phyloP scores from a whole-genome alignment of 345 rosid genomes.

The Turnera subulata region DNA sequence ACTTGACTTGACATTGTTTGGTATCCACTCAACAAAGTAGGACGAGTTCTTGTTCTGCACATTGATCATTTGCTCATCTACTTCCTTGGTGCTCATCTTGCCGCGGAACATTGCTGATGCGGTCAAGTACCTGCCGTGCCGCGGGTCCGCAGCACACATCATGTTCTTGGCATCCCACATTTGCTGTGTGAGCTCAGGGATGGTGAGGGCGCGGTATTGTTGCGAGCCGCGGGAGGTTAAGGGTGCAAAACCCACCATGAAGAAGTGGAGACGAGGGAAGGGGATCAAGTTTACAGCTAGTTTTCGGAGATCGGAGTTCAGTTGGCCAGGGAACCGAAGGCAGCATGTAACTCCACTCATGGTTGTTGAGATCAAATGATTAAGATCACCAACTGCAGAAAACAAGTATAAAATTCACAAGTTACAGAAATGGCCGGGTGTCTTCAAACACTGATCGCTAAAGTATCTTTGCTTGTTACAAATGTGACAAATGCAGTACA shows the following conservation, averaged over 20 bases:
- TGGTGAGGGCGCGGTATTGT: conserved; percentile 74
- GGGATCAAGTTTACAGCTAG: conserved; percentile 76
- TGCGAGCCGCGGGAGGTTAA: conserved; percentile 74
- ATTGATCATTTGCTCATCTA: conserved; percentile 87
- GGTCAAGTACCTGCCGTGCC: conserved; percentile 80
- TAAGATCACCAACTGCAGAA: conserved; percentile 77
- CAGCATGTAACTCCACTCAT: conserved; percentile 91
- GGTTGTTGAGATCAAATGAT: conserved; percentile 76
- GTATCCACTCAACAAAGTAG: conserved; percentile 73
- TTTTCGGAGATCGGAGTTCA: conserved; percentile 81
- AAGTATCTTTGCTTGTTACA: no score
- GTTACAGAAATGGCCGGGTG: no score
- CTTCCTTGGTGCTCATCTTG: conserved; percentile 90
- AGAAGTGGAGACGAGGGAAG: conserved; percentile 77
- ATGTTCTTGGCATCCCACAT: conserved; percentile 86
- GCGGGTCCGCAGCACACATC: conserved; percentile 89
- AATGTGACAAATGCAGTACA: no score
- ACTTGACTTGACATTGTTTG: conserved; percentile 68
- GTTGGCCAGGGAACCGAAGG: conserved; percentile 80
- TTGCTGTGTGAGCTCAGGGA: conserved; percentile 81
- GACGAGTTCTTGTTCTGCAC: conserved; percentile 95
- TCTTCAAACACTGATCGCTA: no score
- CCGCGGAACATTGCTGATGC: conserved; percentile 92
- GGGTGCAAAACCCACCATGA: conserved; percentile 85
- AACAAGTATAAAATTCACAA: no score